A percentile compares a stretch with the other conserved stretches of the same genome.
phyloP scores from a whole-genome alignment of 352 stramenopile genomes.

The Phytophthora tentaculata region DNA sequence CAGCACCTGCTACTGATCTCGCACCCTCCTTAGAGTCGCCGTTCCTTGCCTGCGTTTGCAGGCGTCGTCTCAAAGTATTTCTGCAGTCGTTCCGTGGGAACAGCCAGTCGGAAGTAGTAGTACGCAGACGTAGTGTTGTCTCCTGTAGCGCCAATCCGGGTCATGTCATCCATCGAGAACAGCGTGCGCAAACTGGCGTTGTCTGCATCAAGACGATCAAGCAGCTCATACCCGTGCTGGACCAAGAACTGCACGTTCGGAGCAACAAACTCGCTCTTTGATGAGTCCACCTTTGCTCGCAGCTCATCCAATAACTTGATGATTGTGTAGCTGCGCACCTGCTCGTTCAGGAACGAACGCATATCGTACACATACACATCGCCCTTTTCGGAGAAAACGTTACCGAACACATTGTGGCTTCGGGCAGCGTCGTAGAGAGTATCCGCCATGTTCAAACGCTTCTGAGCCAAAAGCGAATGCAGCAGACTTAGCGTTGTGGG shows the following conservation, averaged over 20 bases:
- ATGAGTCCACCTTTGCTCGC: constrained; percentile 48
- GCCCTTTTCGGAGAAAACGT: constrained; percentile 57
- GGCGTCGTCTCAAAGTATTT: constrained; percentile 65
- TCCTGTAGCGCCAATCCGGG: constrained; percentile 43
- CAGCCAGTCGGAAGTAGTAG: constrained; percentile 67
- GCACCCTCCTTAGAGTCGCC: constrained; percentile 31
- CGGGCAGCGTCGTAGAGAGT: constrained; percentile 64
- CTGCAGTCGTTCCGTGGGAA: constrained; percentile 53
- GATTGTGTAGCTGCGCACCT: constrained; percentile 70
- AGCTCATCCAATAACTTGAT: constrained; percentile 65
- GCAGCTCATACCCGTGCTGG: constrained; percentile 74
- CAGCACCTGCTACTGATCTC: background rate
- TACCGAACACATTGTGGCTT: constrained; percentile 56
- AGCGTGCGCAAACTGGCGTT: constrained; percentile 66
- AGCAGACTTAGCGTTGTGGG: constrained; percentile 67
- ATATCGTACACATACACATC: constrained; percentile 69
- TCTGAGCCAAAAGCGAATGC: constrained; percentile 76
- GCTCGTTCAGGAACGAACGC: constrained; percentile 57
- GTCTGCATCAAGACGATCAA: constrained; percentile 82
- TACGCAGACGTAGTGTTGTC: constrained; percentile 38
- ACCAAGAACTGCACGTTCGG: constrained; percentile 78
- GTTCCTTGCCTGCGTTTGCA: constrained; percentile 40
- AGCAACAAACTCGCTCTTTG: constrained; percentile 39
- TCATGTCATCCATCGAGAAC: constrained; percentile 90
- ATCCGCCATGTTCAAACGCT: constrained; percentile 67